Conservation (phyloP, 116 monocot genomes). For the Dioscorea cayenensis region DNA sequence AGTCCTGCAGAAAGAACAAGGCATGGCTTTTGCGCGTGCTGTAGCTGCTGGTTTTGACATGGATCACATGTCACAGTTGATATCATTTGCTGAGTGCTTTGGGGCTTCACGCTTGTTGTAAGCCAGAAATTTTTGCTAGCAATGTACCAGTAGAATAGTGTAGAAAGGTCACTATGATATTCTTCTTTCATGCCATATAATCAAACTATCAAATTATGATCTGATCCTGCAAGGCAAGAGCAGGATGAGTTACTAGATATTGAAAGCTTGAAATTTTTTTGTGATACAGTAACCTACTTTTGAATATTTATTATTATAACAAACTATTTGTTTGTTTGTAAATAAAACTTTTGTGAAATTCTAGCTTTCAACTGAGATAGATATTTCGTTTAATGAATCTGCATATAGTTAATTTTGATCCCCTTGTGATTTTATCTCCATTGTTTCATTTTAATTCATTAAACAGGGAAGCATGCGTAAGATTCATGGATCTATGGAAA, state of each 20-base stretch:
- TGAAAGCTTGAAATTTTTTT: too few relatives aligned
- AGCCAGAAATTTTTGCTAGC: not conserved
- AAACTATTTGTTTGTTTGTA: too few relatives aligned
- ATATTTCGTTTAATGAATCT: too few relatives aligned
- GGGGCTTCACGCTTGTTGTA: constrained; percentile 36
- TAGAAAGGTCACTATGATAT: too few relatives aligned
- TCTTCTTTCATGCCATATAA: too few relatives aligned
- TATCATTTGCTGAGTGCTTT: constrained; percentile 40
- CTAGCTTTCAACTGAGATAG: too few relatives aligned
- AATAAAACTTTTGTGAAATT: too few relatives aligned
- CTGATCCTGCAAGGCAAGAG: too few relatives aligned
- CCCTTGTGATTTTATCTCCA: not conserved
- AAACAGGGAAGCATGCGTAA: constrained; percentile 65
- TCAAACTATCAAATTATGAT: too few relatives aligned
- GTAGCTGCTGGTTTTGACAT: constrained; percentile 26
- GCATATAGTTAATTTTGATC: not conserved
- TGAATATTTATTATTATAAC: too few relatives aligned
- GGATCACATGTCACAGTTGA: constrained; percentile 19
- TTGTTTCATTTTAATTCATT: not conserved
- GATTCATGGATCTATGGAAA: constrained; percentile 77
- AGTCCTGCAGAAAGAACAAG: constrained; percentile 37
- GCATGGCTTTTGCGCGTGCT: constrained; percentile 45
- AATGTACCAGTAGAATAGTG: not conserved
- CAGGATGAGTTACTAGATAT: too few relatives aligned
- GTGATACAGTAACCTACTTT: too few relatives aligned